Percentiles rank a stretch among this genome's conserved stretches.
Evolutionary conservation across 768 basidiomycete species (phyloP).

Genomic region (Boletus barrowsii): DNA sequence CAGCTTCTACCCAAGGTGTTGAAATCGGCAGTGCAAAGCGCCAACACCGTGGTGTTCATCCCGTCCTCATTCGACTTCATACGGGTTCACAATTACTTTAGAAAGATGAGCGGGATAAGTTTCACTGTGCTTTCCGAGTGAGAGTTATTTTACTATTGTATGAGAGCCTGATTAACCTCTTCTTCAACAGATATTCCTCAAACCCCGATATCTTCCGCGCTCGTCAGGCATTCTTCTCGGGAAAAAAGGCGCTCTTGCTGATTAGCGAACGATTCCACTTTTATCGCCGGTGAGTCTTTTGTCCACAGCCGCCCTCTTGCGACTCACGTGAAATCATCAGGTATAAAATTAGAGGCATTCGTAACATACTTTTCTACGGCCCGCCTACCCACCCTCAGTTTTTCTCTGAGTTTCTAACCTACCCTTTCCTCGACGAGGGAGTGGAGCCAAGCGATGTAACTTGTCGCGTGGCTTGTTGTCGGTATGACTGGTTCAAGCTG

Average conservation of each 20-base stretch:
- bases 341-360: conserved; percentile 90
- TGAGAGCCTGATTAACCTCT: neutral
- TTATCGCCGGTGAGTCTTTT: conserved; percentile 65
- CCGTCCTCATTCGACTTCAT: conserved; percentile 98
- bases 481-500: conserved; percentile 84
- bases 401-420: conserved; percentile 86
- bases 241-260: conserved; percentile 81
- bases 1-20: conserved; percentile 78
- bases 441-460: conserved; percentile 88
- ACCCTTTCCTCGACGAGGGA: conserved; percentile 86
- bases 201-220: conserved; percentile 94
- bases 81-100: conserved; percentile 82
- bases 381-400: conserved; percentile 90
- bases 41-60: conserved; percentile 84
- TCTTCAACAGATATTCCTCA: conserved; percentile 69
- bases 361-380: conserved; percentile 90
- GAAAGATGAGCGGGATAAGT: conserved; percentile 63
- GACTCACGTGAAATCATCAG: conserved; percentile 37
- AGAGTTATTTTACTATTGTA: conserved; percentile 14
- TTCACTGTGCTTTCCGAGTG: conserved; percentile 91
- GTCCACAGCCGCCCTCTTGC: neutral
- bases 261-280: conserved; percentile 99
- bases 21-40: conserved; percentile 91
- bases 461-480: conserved; percentile 76
- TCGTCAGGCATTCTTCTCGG: conserved; percentile 87